phyloP scores from a whole-genome alignment of 441 rosid species.

The Gossypium davidsonii region DNA sequence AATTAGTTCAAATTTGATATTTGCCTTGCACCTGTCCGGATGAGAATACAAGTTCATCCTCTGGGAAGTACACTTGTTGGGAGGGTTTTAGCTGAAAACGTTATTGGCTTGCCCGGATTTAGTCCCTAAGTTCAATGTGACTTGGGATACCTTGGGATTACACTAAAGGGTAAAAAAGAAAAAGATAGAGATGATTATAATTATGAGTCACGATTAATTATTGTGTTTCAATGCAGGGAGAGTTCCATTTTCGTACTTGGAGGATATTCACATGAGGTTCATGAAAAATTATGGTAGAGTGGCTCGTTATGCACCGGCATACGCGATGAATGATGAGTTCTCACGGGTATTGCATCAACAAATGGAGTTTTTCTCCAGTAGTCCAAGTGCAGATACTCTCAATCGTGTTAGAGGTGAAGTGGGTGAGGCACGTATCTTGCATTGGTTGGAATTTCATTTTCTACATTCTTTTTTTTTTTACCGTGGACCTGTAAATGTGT shows the following conservation, averaged over 20 bases:
- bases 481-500: background rate
- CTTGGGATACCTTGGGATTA: no score
- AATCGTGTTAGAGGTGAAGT: slow-evolving; percentile 90
- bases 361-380: slow-evolving; percentile 95
- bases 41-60: no score
- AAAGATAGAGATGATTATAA: background rate
- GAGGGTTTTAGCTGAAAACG: no score
- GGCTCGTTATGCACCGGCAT: slow-evolving; percentile 78
- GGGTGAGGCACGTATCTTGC: slow-evolving; percentile 53
- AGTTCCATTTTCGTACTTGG: slow-evolving; percentile 91
- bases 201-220: background rate
- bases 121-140: no score
- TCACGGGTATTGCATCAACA: slow-evolving; percentile 97
- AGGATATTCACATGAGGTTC: slow-evolving; percentile 89
- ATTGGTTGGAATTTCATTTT: background rate
- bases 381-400: slow-evolving; percentile 79
- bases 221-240: slow-evolving; percentile 44
- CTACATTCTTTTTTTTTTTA: background rate
- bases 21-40: no score
- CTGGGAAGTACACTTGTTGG: no score
- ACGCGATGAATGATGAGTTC: slow-evolving; percentile 94
- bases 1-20: no score
- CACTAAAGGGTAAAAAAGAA: no score
- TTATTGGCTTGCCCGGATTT: no score
- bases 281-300: slow-evolving; percentile 92